These are phyloP conservation scores for Tricholoma terreum DNA, from an alignment of 768 basidiomycete species.

Conservation along the genomic window DNA sequence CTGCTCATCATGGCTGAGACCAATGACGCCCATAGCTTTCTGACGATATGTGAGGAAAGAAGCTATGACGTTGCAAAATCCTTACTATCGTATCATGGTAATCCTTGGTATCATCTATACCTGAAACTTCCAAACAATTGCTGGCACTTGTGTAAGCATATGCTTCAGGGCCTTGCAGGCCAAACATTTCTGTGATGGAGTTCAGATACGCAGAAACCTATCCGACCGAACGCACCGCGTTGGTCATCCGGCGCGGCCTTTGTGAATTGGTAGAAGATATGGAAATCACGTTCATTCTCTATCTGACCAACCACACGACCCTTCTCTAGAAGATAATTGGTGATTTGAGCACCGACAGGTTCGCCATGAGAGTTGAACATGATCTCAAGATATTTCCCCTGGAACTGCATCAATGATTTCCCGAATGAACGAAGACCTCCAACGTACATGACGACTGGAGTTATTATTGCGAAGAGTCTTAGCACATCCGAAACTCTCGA, in stretches of 20 bases:
- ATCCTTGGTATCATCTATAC: slow-evolving; percentile 87
- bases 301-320: slow-evolving; percentile 96
- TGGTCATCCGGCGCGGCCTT: slow-evolving; percentile 90
- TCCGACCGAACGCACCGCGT: slow-evolving; percentile 56
- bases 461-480: slow-evolving; percentile 99
- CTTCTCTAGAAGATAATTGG: slow-evolving; percentile 97
- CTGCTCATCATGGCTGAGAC: slow-evolving; percentile 82
- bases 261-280: slow-evolving; percentile 99
- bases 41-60: slow-evolving; percentile 27
- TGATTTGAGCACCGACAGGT: slow-evolving; percentile 96
- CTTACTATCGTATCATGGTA: slow-evolving; percentile 86
- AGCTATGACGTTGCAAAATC: not conserved
- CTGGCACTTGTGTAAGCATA: slow-evolving; percentile 93
- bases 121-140: slow-evolving; percentile 87
- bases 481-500: slow-evolving; percentile 98
- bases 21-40: slow-evolving; percentile 94
- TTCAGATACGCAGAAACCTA: slow-evolving; percentile 11
- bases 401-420: slow-evolving; percentile 15
- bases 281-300: slow-evolving; percentile 94
- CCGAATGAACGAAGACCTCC: not conserved
- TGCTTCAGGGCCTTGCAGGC: slow-evolving; percentile 92
- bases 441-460: slow-evolving; percentile 91
- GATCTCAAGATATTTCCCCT: slow-evolving; percentile 99
- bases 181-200: slow-evolving; percentile 72
- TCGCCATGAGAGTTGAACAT: slow-evolving; percentile 95